A percentile compares a stretch with the other conserved stretches of the same genome.
phyloP scores from a whole-genome alignment of 441 rosid species.

The Capsella rubella region DNA sequence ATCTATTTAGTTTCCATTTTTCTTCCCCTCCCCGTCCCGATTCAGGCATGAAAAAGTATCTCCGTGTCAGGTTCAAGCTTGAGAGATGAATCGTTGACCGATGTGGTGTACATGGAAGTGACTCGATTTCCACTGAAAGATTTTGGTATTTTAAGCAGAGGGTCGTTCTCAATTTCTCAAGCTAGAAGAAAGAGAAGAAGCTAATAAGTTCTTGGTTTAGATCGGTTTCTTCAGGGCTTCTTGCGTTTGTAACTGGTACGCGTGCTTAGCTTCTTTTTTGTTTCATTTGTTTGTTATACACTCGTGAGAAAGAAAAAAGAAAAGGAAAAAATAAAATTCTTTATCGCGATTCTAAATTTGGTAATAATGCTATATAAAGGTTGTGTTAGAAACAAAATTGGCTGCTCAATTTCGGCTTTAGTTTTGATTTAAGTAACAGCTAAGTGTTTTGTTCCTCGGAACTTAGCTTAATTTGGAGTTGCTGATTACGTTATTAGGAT shows the following conservation, averaged over 20 bases:
- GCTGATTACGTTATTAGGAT: not conserved
- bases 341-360: slow-evolving; percentile 21
- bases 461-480: slow-evolving; percentile 13
- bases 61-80: not conserved
- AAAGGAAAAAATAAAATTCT: not conserved
- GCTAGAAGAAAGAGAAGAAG: slow-evolving; percentile 30
- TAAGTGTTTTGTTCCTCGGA: not conserved
- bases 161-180: slow-evolving; percentile 25
- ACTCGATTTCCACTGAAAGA: slow-evolving; percentile 13
- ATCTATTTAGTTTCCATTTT: not conserved
- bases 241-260: slow-evolving; percentile 25
- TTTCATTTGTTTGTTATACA: not conserved
- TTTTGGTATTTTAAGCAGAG: not conserved
- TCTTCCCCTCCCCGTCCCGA: slow-evolving; percentile 6
- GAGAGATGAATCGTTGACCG: not conserved
- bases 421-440: not conserved
- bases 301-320: not conserved
- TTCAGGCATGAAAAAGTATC: not conserved
- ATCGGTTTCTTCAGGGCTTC: not conserved
- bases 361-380: slow-evolving; percentile 17
- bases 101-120: slow-evolving; percentile 16
- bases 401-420: not conserved
- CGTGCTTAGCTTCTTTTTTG: not conserved
- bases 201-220: slow-evolving; percentile 13
- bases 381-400: not conserved